Conservation (phyloP, 441 rosid genomes). For the Aleurites moluccanus region DNA sequence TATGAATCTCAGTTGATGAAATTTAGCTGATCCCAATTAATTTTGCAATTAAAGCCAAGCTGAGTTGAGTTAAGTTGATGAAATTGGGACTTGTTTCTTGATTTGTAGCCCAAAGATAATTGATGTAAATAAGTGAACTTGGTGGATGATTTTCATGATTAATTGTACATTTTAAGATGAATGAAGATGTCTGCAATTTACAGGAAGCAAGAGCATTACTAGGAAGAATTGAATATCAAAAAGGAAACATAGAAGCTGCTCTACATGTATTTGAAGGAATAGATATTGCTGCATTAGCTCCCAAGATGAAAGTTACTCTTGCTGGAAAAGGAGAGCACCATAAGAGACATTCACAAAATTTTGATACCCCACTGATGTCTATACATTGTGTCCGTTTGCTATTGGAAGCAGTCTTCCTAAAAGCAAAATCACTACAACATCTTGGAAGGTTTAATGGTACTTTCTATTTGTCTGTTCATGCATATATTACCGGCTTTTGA, state of each 20-base stretch:
- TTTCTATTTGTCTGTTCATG: background rate
- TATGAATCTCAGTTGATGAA: background rate
- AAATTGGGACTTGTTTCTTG: background rate
- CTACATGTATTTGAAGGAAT: constrained; percentile 86
- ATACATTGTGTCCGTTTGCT: constrained; percentile 72
- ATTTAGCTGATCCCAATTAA: too few relatives aligned
- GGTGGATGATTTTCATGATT: background rate
- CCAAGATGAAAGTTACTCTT: constrained; percentile 61
- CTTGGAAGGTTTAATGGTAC: constrained; percentile 70
- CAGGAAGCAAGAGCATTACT: constrained; percentile 93
- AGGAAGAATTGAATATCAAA: constrained; percentile 85
- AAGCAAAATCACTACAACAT: constrained; percentile 77
- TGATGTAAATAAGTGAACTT: background rate
- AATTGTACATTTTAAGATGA: background rate
- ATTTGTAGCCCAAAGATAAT: background rate
- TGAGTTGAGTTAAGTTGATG: too few relatives aligned
- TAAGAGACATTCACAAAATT: constrained; percentile 47
- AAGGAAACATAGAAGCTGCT: constrained; percentile 83
- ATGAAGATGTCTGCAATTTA: constrained; percentile 20
- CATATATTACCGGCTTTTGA: background rate
- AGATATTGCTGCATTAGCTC: constrained; percentile 55
- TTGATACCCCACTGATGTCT: constrained; percentile 55
- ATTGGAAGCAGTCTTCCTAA: constrained; percentile 76
- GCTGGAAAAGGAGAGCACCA: constrained; percentile 48
- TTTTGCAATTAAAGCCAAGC: too few relatives aligned